These are phyloP conservation scores for Pestalotiopsis sp. DNA, from an alignment of 2,329 filamentous ascomycete genomes.

Conservation along the genomic window DNA sequence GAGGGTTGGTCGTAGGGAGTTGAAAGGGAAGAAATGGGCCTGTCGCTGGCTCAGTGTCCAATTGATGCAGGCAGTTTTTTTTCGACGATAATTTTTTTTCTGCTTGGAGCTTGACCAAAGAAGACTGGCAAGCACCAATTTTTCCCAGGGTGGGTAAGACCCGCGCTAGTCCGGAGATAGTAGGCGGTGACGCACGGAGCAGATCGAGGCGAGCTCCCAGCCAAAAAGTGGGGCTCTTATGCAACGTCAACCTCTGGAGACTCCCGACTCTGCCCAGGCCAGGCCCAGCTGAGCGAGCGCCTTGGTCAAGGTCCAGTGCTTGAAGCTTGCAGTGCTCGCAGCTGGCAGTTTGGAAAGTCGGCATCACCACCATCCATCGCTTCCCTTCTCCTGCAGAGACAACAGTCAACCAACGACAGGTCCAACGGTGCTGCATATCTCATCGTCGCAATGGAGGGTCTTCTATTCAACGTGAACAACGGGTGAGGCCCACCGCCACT, in stretches of 20 bases:
- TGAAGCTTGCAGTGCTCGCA: background rate
- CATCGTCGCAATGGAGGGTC: slow-evolving; percentile 73
- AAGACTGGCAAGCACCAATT: background rate
- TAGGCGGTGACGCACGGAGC: slow-evolving; percentile 9
- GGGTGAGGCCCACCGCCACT: slow-evolving; percentile 57
- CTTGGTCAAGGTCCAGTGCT: background rate
- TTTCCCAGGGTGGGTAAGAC: background rate
- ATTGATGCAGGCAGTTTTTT: slow-evolving; percentile 6
- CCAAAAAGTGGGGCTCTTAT: background rate
- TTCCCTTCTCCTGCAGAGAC: background rate
- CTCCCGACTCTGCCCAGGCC: background rate
- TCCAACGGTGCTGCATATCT: slow-evolving; percentile 15
- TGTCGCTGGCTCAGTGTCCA: background rate
- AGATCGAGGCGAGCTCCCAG: background rate
- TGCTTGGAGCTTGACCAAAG: slow-evolving; percentile 4
- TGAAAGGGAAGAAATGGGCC: background rate
- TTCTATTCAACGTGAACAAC: slow-evolving; percentile 93
- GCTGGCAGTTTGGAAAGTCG: background rate
- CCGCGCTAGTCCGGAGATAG: background rate
- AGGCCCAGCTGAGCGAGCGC: background rate
- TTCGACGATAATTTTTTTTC: slow-evolving; percentile 8
- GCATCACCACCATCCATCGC: slow-evolving; percentile 3
- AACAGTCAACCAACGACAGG: background rate
- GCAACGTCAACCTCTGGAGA: background rate
- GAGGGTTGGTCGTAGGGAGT: background rate